Percentiles rank a stretch among this genome's conserved stretches.
Evolutionary conservation across 1,284 basidiomycete genomes (phyloP).

Genomic region (Ceratobasidium sp.): DNA sequence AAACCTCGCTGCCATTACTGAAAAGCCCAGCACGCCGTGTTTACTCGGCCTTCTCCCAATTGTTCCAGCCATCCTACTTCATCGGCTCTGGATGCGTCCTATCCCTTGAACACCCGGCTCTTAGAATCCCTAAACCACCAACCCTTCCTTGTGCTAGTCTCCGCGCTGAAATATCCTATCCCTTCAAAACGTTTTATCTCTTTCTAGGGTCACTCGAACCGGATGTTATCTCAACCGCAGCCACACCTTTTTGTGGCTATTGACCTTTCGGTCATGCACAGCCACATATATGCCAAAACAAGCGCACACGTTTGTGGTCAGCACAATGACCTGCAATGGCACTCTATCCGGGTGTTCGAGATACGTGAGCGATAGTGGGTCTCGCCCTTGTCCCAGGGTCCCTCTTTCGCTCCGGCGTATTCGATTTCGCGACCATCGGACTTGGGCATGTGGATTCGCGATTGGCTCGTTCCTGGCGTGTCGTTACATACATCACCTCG

Average conservation of each 20-base stretch:
- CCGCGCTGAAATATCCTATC: too few relatives aligned
- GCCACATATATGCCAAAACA: not conserved
- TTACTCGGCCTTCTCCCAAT: too few relatives aligned
- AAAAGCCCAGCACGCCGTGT: too few relatives aligned
- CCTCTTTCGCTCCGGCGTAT: not conserved
- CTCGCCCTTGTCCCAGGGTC: not conserved
- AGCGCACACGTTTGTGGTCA: not conserved
- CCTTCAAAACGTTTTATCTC: too few relatives aligned
- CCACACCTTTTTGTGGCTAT: not conserved
- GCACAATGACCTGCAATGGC: not conserved
- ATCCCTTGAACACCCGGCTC: too few relatives aligned
- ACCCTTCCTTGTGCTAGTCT: too few relatives aligned
- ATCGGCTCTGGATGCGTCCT: too few relatives aligned
- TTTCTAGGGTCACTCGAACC: too few relatives aligned
- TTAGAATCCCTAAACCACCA: too few relatives aligned
- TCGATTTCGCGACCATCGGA: constrained; percentile 1
- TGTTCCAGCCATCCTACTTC: too few relatives aligned
- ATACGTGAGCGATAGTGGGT: not conserved
- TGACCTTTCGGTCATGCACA: not conserved
- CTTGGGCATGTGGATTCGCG: not conserved
- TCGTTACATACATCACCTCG: not conserved
- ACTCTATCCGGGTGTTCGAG: not conserved
- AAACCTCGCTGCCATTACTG: too few relatives aligned
- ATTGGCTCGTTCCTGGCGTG: constrained; percentile 7
- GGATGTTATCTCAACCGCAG: not conserved